phyloP scores from a whole-genome alignment of 2,329 filamentous ascomycete genomes.

The Hypoxylon sp. region DNA sequence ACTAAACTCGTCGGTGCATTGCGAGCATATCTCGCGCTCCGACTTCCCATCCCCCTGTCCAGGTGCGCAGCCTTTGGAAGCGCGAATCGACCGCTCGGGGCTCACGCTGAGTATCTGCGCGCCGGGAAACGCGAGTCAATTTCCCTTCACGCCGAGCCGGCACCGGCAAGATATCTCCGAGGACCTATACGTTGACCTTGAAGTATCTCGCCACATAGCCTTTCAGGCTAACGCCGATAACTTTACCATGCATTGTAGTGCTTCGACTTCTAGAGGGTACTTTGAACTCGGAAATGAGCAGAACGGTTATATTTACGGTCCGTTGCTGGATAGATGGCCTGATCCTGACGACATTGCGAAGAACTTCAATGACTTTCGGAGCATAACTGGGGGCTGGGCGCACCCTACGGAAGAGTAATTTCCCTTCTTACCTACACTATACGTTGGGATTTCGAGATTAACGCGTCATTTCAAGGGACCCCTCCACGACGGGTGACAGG shows the following conservation, averaged over 20 bases:
- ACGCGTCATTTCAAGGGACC: constrained; percentile 16
- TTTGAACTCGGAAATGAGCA: constrained; percentile 36
- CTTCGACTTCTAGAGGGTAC: constrained; percentile 32
- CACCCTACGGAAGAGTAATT: constrained; percentile 24
- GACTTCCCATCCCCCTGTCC: constrained; percentile 30
- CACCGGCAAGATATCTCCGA: constrained; percentile 35
- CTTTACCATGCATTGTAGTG: constrained; percentile 31
- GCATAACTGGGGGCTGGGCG: neutral
- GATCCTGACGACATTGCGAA: constrained; percentile 27
- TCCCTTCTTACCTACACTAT: neutral
- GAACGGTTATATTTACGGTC: constrained; percentile 34
- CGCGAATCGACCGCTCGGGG: constrained; percentile 14
- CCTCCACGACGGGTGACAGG: neutral
- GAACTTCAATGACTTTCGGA: constrained; percentile 30
- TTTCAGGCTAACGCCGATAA: constrained; percentile 3
- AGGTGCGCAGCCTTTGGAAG: constrained; percentile 22
- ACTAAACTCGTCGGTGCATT: constrained; percentile 34
- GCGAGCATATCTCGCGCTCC: constrained; percentile 22
- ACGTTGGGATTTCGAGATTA: neutral
- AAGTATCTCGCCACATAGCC: constrained; percentile 11
- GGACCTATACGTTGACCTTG: constrained; percentile 30
- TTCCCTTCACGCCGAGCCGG: constrained; percentile 35
- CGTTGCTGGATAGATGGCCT: constrained; percentile 35
- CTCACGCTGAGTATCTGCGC: constrained; percentile 29
- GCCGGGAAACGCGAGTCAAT: constrained; percentile 30